These are phyloP conservation scores for Sugiyamaella mastotermitis DNA, from an alignment of 805 yeast genomes.

Conservation along the genomic window DNA sequence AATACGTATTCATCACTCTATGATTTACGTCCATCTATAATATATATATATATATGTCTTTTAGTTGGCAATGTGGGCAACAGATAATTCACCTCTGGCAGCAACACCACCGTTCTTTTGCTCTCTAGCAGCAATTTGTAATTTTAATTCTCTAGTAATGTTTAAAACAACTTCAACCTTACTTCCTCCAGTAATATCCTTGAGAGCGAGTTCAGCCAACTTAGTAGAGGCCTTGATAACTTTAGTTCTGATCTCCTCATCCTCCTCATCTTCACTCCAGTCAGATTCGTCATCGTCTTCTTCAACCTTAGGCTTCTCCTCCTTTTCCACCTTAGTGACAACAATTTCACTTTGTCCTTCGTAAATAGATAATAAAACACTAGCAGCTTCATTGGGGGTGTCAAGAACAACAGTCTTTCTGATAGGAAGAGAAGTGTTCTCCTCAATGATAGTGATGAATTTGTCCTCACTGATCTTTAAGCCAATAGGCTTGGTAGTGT, in stretches of 20 bases:
- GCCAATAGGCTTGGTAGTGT: conserved; percentile 79
- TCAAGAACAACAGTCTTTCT: conserved; percentile 65
- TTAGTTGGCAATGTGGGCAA: neutral
- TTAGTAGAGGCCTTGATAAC: conserved; percentile 65
- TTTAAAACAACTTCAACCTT: conserved; percentile 60
- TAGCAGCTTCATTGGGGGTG: conserved; percentile 51
- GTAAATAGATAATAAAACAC: conserved; percentile 63
- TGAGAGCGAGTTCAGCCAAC: conserved; percentile 72
- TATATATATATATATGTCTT: too few species aligned
- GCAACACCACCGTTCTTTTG: conserved; percentile 21
- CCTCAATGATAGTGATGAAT: conserved; percentile 66
- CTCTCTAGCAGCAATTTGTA: conserved; percentile 52
- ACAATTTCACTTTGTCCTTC: conserved; percentile 83
- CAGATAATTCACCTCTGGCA: conserved; percentile 20
- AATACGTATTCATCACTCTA: too few species aligned
- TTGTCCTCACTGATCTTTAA: conserved; percentile 59
- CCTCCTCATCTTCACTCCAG: conserved; percentile 66
- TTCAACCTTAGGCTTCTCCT: conserved; percentile 46
- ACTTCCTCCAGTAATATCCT: conserved; percentile 57
- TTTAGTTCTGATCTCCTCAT: conserved; percentile 75
- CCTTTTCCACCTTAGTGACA: conserved; percentile 72
- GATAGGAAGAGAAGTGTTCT: conserved; percentile 87
- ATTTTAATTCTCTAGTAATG: conserved; percentile 58
- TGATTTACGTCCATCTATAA: too few species aligned
- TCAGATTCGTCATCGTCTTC: conserved; percentile 43